Evolutionary conservation across 2,329 filamentous ascomycete species (phyloP).

Genomic region (Sarocladiaceae sp.): DNA sequence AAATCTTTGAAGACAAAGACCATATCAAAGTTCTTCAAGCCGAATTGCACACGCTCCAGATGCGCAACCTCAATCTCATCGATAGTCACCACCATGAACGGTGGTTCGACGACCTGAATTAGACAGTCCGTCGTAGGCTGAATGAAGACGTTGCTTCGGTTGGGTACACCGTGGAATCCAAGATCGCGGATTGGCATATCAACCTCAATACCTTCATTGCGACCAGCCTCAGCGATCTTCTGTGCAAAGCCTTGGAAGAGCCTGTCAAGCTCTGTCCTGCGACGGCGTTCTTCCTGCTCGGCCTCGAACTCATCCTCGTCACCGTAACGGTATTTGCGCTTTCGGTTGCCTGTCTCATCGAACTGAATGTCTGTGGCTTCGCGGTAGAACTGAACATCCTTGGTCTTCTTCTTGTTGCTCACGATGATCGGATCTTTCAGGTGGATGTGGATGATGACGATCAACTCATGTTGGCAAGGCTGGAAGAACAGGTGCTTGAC

Average conservation of each 20-base stretch:
- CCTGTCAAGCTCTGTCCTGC: constrained; percentile 85
- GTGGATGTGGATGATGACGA: constrained; percentile 97
- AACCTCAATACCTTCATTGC: constrained; percentile 83
- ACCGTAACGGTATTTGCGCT: constrained; percentile 94
- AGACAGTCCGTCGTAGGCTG: constrained; percentile 95
- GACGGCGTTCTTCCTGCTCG: constrained; percentile 91
- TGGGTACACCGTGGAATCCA: constrained; percentile 93
- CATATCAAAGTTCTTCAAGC: constrained; percentile 97
- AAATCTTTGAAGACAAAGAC: constrained; percentile 99
- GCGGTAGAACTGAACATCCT: constrained; percentile 96
- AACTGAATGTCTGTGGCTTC: constrained; percentile 98
- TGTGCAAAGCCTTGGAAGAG: constrained; percentile 95
- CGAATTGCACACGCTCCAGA: constrained; percentile 91
- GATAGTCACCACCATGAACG: constrained; percentile 91
- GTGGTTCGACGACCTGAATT: constrained; percentile 93
- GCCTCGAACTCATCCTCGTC: constrained; percentile 99
- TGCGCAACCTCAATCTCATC: constrained; percentile 96
- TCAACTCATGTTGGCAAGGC: constrained; percentile 89
- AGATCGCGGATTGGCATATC: constrained; percentile 96
- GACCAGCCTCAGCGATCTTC: constrained; percentile 93
- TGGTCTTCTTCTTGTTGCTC: constrained; percentile 95
- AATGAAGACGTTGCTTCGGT: constrained; percentile 90
- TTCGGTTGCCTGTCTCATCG: constrained; percentile 95
- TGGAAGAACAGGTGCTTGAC: constrained; percentile 99
- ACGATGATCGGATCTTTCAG: constrained; percentile 97